Evolutionary conservation across 768 basidiomycete species (phyloP).

Genomic region (Lentinula guzmanii): DNA sequence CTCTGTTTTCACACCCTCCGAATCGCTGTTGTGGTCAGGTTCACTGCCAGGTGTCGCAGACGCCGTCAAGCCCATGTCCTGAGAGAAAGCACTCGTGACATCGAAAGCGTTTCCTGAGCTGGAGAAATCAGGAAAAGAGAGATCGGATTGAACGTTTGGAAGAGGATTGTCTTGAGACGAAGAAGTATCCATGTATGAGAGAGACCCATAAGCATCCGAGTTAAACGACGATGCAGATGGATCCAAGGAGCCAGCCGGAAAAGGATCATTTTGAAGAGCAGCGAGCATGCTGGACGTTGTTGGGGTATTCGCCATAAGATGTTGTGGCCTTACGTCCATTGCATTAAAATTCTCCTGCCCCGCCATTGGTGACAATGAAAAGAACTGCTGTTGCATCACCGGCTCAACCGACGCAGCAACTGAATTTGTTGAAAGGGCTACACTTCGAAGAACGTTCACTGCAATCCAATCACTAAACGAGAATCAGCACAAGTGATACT

Average conservation of each 20-base stretch:
- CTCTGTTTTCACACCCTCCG: conserved; percentile 66
- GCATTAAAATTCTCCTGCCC: conserved; percentile 74
- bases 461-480: conserved; percentile 79
- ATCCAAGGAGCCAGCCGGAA: conserved; percentile 62
- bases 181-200: conserved; percentile 74
- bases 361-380: conserved; percentile 82
- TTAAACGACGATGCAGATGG: conserved; percentile 55
- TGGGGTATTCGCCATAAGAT: conserved; percentile 73
- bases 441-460: conserved; percentile 79
- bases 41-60: conserved; percentile 50
- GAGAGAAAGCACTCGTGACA: conserved; percentile 59
- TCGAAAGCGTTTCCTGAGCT: conserved; percentile 62
- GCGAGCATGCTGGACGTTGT: conserved; percentile 91
- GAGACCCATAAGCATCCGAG: conserved; percentile 61
- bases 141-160: conserved; percentile 50
- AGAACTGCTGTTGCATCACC: conserved; percentile 87
- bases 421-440: conserved; percentile 85
- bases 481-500: conserved; percentile 12
- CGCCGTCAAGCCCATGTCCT: conserved; percentile 57
- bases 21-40: conserved; percentile 36
- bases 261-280: conserved; percentile 73
- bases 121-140: conserved; percentile 68
- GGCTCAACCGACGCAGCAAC: conserved; percentile 90
- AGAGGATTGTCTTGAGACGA: conserved; percentile 60
- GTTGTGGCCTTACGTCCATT: conserved; percentile 56